phyloP scores from a whole-genome alignment of 345 rosid genomes.

The Eutrema japonicum region DNA sequence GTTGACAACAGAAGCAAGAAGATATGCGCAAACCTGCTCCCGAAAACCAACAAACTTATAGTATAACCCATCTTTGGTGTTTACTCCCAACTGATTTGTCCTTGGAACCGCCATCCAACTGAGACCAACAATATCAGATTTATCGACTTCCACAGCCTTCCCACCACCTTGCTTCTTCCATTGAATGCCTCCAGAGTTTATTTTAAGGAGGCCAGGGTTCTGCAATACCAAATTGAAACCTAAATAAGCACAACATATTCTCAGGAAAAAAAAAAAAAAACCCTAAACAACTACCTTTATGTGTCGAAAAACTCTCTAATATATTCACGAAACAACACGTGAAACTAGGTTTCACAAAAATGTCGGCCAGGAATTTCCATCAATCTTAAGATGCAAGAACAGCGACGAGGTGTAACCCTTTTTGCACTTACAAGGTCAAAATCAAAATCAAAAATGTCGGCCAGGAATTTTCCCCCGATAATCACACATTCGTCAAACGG shows the following conservation, averaged over 20 bases:
- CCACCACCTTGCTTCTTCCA: conserved; percentile 99
- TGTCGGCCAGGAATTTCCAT: background rate
- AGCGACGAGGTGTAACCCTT: background rate
- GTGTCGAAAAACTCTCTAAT: background rate
- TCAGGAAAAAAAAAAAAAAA: background rate
- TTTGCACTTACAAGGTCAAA: background rate
- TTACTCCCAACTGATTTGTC: conserved; percentile 80
- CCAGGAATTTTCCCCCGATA: background rate
- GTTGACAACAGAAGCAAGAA: conserved; percentile 10
- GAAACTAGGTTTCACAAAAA: background rate
- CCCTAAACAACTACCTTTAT: conserved; percentile 7
- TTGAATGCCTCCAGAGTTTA: conserved; percentile 70
- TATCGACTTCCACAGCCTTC: conserved; percentile 91
- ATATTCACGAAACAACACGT: background rate
- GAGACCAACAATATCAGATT: conserved; percentile 68
- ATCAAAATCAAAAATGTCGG: background rate
- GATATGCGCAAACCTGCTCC: conserved; percentile 62
- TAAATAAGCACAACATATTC: conserved; percentile 2
- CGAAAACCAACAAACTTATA: conserved; percentile 92
- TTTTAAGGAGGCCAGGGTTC: conserved; percentile 87
- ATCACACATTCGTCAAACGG: background rate
- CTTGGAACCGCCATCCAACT: conserved; percentile 94
- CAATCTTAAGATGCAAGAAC: background rate
- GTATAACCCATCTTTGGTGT: conserved; percentile 73
- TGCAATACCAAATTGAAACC: conserved; percentile 45